Percentiles rank a stretch among this genome's conserved stretches.
Evolutionary conservation across 2,329 filamentous ascomycete genomes (phyloP).

Genomic region (Cytospora piceicola): DNA sequence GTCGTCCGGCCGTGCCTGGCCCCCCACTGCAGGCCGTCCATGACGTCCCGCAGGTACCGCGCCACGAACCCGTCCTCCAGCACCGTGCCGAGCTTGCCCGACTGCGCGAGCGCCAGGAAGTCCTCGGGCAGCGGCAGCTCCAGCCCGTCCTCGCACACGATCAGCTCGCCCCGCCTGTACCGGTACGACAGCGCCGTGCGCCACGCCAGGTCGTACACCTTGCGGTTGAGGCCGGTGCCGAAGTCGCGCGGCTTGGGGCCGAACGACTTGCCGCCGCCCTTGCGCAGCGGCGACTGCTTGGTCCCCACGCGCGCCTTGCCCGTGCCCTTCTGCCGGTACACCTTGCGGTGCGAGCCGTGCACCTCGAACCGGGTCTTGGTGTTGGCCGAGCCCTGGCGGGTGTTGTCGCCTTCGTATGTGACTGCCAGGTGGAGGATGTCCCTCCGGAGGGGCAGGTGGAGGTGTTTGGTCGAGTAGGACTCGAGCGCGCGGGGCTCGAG

Average conservation of each 20-base stretch:
- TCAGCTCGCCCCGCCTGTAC: slow-evolving; percentile 82
- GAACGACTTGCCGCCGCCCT: slow-evolving; percentile 84
- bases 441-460: slow-evolving; percentile 82
- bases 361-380: slow-evolving; percentile 84
- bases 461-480: slow-evolving; percentile 78
- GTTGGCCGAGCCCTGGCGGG: slow-evolving; percentile 83
- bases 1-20: slow-evolving; percentile 70
- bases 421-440: slow-evolving; percentile 93
- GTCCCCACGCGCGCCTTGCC: slow-evolving; percentile 80
- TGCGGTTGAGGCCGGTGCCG: slow-evolving; percentile 77
- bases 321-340: slow-evolving; percentile 84
- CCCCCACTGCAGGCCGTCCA: slow-evolving; percentile 73
- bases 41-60: slow-evolving; percentile 68
- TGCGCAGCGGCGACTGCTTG: slow-evolving; percentile 78
- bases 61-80: slow-evolving; percentile 55
- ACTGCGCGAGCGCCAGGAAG: slow-evolving; percentile 47
- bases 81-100: slow-evolving; percentile 41
- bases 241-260: slow-evolving; percentile 96
- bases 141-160: slow-evolving; percentile 80
- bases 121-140: slow-evolving; percentile 64
- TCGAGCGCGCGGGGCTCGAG: slow-evolving; percentile 82
- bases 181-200: slow-evolving; percentile 91
- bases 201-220: slow-evolving; percentile 96
- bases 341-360: slow-evolving; percentile 79
- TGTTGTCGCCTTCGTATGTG: slow-evolving; percentile 87